phyloP scores from a whole-genome alignment of 176 grass and related monocot genomes.

The Cenchrus purpureus region DNA sequence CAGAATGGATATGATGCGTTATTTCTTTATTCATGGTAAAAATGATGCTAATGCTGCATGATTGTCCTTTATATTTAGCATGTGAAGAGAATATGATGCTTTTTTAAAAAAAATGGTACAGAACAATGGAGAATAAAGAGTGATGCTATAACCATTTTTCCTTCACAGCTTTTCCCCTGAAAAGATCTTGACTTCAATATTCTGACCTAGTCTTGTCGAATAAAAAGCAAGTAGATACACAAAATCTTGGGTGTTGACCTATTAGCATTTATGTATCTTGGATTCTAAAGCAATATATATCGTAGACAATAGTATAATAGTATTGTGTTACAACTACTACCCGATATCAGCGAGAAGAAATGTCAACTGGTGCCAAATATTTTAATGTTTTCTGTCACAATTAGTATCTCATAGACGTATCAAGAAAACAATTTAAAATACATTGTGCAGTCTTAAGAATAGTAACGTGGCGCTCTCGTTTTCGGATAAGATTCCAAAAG shows the following conservation, averaged over 20 bases:
- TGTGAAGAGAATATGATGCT: conserved; percentile 16
- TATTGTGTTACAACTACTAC: background rate
- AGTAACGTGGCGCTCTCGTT: background rate
- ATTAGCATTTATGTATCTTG: background rate
- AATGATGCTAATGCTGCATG: background rate
- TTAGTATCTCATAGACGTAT: background rate
- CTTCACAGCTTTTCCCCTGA: background rate
- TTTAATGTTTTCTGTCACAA: background rate
- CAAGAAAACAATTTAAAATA: conserved; percentile 16
- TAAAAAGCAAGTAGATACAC: background rate
- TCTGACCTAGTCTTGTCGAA: conserved; percentile 8
- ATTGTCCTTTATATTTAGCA: background rate
- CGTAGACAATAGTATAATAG: background rate
- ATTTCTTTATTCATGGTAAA: background rate
- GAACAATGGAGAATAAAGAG: background rate
- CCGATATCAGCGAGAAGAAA: background rate
- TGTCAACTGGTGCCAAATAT: conserved; percentile 13
- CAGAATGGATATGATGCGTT: background rate
- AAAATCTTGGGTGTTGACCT: background rate
- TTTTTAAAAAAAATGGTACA: conserved; percentile 4
- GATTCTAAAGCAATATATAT: conserved; percentile 21
- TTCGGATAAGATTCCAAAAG: conserved; percentile 37
- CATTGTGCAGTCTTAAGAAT: background rate
- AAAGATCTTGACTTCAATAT: background rate
- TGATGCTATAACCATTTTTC: background rate